Conservation (phyloP, 208 protist species). For the Crithidia brevicula region DNA sequence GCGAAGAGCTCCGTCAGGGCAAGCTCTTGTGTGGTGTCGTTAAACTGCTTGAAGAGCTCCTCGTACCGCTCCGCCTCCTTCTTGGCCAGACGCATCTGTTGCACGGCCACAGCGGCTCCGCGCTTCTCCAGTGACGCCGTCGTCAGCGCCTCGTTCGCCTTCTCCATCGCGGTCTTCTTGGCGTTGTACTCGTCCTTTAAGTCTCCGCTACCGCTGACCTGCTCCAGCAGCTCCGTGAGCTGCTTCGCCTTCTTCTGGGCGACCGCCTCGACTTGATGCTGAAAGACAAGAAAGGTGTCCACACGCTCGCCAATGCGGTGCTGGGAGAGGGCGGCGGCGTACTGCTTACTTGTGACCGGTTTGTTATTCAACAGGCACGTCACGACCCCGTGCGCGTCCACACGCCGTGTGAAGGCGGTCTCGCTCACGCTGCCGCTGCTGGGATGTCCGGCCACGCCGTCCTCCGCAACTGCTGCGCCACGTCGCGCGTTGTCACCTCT, state of each 20-base stretch:
- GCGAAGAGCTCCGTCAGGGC: constrained; percentile 93
- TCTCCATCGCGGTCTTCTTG: constrained; percentile 62
- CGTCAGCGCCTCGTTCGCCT: constrained; percentile 81
- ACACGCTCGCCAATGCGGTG: constrained; percentile 90
- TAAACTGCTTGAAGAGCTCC: constrained; percentile 50
- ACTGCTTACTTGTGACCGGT: constrained; percentile 76
- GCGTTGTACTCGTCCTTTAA: constrained; percentile 94
- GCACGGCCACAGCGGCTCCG: constrained; percentile 88
- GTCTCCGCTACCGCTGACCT: constrained; percentile 94
- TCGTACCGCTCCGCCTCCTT: constrained; percentile 95
- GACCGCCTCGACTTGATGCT: constrained; percentile 97
- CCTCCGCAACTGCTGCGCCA: constrained; percentile 6
- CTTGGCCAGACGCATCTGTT: constrained; percentile 95
- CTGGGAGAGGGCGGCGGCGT: constrained; percentile 71
- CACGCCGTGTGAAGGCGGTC: constrained; percentile 76
- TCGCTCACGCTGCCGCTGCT: constrained; percentile 34
- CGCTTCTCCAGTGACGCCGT: constrained; percentile 91
- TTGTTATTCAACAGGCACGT: constrained; percentile 84
- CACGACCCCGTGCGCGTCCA: constrained; percentile 60
- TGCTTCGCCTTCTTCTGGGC: constrained; percentile 95
- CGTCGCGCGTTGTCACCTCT: constrained; percentile 1
- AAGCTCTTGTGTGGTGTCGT: constrained; percentile 63
- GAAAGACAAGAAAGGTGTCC: constrained; percentile 96
- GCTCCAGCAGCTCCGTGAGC: constrained; percentile 97
- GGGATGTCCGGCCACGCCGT: constrained; percentile 9